Percentiles rank a stretch among this genome's conserved stretches.
Evolutionary conservation across 2,329 filamentous ascomycete species (phyloP).

Genomic region (Botrytis sinoallii): DNA sequence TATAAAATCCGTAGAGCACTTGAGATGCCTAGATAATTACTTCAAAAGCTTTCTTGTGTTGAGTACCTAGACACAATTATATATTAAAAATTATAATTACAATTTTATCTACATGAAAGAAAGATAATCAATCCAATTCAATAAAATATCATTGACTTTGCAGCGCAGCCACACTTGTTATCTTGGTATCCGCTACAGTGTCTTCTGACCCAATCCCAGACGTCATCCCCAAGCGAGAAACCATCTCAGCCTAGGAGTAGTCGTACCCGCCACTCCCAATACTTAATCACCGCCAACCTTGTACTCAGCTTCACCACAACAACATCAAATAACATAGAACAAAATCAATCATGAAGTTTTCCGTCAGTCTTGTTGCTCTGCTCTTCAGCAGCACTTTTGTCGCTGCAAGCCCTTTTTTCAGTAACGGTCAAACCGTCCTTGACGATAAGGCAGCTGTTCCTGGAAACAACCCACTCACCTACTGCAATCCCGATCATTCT

Average conservation of each 20-base stretch:
- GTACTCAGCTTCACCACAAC: constrained; percentile 16
- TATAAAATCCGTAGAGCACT: background rate
- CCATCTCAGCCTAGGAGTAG: background rate
- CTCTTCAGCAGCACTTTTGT: constrained; percentile 34
- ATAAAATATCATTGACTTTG: background rate
- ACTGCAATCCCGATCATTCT: constrained; percentile 64
- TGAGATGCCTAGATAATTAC: background rate
- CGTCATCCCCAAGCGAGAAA: constrained; percentile 13
- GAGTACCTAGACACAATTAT: background rate
- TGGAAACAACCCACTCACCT: constrained; percentile 80
- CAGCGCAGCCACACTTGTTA: background rate
- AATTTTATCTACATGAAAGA: background rate
- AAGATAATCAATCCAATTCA: background rate
- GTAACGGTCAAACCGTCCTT: constrained; percentile 47
- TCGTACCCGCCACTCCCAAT: constrained; percentile 19
- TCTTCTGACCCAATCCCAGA: constrained; percentile 18
- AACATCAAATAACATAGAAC: constrained; percentile 11
- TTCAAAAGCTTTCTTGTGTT: background rate
- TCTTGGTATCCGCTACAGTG: background rate
- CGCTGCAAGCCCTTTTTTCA: constrained; percentile 47
- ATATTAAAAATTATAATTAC: background rate
- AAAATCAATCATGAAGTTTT: constrained; percentile 36
- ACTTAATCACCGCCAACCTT: constrained; percentile 13
- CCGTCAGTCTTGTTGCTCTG: constrained; percentile 30
- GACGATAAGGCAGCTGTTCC: constrained; percentile 42